A percentile compares a stretch with the other conserved stretches of the same genome.
phyloP scores from a whole-genome alignment of 2,329 filamentous ascomycete genomes.

The Cladosporium sp. region DNA sequence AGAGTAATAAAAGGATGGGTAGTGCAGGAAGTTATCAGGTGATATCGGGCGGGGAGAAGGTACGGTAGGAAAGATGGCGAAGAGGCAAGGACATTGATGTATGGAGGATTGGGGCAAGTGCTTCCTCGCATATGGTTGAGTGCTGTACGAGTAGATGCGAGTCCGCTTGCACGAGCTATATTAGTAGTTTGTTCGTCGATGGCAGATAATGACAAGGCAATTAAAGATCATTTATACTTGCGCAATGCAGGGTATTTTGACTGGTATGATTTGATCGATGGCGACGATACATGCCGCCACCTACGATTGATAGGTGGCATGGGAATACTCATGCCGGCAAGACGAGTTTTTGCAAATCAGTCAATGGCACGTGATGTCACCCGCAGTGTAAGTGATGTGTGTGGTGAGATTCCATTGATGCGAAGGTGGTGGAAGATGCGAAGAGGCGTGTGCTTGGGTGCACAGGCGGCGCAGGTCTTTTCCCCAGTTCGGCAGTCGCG shows the following conservation, averaged over 20 bases:
- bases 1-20: not conserved
- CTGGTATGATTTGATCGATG: not conserved
- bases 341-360: not conserved
- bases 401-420: not conserved
- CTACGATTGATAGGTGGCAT: not conserved
- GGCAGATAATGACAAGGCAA: not conserved
- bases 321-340: not conserved
- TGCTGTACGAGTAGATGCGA: not conserved
- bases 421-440: not conserved
- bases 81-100: slow-evolving; percentile 5
- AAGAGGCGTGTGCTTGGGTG: not conserved
- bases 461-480: not conserved
- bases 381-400: not conserved
- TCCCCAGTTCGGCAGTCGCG: not conserved
- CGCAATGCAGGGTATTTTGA: not conserved
- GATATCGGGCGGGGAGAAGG: slow-evolving; percentile 8
- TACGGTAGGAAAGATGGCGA: not conserved
- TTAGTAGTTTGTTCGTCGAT: not conserved
- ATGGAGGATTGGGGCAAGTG: slow-evolving; percentile 9
- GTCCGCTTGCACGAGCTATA: not conserved
- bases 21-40: not conserved
- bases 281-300: not conserved
- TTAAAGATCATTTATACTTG: not conserved
- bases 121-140: not conserved
- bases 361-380: not conserved